Percentiles rank a stretch among this genome's conserved stretches.
phyloP scores from a whole-genome alignment of 805 yeast species.

The Ogataea henricii region DNA sequence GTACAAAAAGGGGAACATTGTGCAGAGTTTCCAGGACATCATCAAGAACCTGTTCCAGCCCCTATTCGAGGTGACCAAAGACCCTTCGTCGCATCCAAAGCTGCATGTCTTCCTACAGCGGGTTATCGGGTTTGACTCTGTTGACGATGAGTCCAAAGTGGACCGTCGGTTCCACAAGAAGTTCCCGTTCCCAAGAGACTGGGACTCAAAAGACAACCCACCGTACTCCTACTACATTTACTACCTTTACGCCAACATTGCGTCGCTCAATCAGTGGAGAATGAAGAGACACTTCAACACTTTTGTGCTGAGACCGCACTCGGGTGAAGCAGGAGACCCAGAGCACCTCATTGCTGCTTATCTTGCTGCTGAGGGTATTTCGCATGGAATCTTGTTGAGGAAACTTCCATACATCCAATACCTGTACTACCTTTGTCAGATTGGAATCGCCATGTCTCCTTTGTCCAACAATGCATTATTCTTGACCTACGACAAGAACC shows the following conservation, averaged over 20 bases:
- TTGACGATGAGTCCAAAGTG: slow-evolving; percentile 93
- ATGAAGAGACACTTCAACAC: slow-evolving; percentile 75
- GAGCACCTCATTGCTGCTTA: slow-evolving; percentile 93
- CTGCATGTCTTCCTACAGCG: slow-evolving; percentile 84
- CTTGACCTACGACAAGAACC: slow-evolving; percentile 94
- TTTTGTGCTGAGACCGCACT: slow-evolving; percentile 94
- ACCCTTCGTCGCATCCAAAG: slow-evolving; percentile 90
- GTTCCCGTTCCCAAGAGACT: slow-evolving; percentile 80
- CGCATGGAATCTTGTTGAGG: slow-evolving; percentile 92
- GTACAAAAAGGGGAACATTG: slow-evolving; percentile 75
- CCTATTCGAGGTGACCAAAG: slow-evolving; percentile 81
- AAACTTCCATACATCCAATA: slow-evolving; percentile 95
- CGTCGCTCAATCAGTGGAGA: slow-evolving; percentile 86
- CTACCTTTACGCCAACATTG: slow-evolving; percentile 82
- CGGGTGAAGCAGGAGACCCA: slow-evolving; percentile 99
- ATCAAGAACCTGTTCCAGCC: slow-evolving; percentile 82
- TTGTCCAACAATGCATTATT: slow-evolving; percentile 94
- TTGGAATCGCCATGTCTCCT: slow-evolving; percentile 98
- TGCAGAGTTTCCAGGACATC: slow-evolving; percentile 72
- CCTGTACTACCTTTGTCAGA: slow-evolving; percentile 87
- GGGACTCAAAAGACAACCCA: slow-evolving; percentile 82
- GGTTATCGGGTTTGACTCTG: slow-evolving; percentile 97
- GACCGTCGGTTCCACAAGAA: slow-evolving; percentile 82
- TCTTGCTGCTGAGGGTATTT: slow-evolving; percentile 85
- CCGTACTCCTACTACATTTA: slow-evolving; percentile 97